These are phyloP conservation scores for Colletotrichum trifolii DNA, from an alignment of 2,329 filamentous ascomycete species.

Conservation along the genomic window DNA sequence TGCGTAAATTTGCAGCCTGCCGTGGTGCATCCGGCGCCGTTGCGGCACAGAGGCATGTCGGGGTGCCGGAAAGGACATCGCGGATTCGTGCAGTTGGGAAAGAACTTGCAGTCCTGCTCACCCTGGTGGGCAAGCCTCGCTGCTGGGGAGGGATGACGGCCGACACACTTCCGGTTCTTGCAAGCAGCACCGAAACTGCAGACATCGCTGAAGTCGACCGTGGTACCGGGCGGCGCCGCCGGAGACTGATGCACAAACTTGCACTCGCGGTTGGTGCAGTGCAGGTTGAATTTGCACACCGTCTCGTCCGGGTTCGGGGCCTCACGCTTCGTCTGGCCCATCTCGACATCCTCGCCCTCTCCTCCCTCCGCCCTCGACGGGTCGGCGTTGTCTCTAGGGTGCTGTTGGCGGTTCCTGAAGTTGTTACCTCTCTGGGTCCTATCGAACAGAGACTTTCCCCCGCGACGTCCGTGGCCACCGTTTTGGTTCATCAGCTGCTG, in stretches of 20 bases:
- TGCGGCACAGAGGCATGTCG: constrained; percentile 86
- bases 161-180: constrained; percentile 95
- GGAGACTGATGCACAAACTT: constrained; percentile 95
- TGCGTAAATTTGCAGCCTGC: constrained; percentile 92
- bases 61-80: constrained; percentile 92
- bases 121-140: constrained; percentile 81
- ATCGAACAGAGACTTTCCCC: constrained; percentile 77
- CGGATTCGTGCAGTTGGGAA: constrained; percentile 89
- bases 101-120: constrained; percentile 91
- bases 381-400: constrained; percentile 48
- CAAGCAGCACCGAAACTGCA: constrained; percentile 91
- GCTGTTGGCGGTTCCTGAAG: constrained; percentile 60
- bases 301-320: constrained; percentile 70
- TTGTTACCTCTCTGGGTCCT: constrained; percentile 71
- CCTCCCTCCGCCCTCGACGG: constrained; percentile 44
- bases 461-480: constrained; percentile 57
- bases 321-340: constrained; percentile 64
- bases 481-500: constrained; percentile 66
- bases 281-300: constrained; percentile 89
- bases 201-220: constrained; percentile 81
- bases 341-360: constrained; percentile 72
- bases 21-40: constrained; percentile 87
- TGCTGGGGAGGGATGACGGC: constrained; percentile 91
- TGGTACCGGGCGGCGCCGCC: constrained; percentile 80
- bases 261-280: constrained; percentile 90